Evolutionary conservation across 495 filamentous ascomycete species (phyloP), one percentile per base, ranked within the genome.

Genomic region (Penicillium paxilli): DNA sequence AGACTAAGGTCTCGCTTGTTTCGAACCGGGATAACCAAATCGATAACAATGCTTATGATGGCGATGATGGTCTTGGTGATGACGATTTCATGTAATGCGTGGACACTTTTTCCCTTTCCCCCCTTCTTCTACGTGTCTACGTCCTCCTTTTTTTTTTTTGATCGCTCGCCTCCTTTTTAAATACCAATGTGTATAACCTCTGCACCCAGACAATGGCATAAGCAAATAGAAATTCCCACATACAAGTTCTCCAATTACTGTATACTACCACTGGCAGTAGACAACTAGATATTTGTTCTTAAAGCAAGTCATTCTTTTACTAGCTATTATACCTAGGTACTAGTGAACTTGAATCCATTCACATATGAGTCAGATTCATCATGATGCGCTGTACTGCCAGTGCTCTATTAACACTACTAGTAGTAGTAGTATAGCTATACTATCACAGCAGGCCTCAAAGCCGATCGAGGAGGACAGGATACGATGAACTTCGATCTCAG

Each of bases 1-100:
- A 96, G 84, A 93, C 88, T 14, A 99, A 99, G 85, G 81, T 88
- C 35, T 85, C 83, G 16, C 77, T 99, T 26, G 85, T 86, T 10
- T 83, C 91, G 4, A 82, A 74, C 53, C 75, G 89, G 37, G 87
- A 92, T 58, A 71, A 76, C 54, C 83, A 75, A 49, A 79, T 85
- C 20, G 93, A 98, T 71, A 81, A 80, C 17, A 84, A 77, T 26
- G 66, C 80, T 45, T 96, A 98, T 69, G 89, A 88, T 53, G 86
- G 79, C 35, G 89, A 89, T 62, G 91, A 85, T 75, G 91, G 91
- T 80, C 87, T 76, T 83, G 90, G 62, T 52, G 83, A 85, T 60
- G 83, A 85, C 66, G 84, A 87, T 62, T 87, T 87, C 57, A 87
- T 87, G 84, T 87, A 76, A 84, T 68, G 52, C 54, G 58, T 53